phyloP scores from a whole-genome alignment of 768 basidiomycete species.

The Suillus subluteus region DNA sequence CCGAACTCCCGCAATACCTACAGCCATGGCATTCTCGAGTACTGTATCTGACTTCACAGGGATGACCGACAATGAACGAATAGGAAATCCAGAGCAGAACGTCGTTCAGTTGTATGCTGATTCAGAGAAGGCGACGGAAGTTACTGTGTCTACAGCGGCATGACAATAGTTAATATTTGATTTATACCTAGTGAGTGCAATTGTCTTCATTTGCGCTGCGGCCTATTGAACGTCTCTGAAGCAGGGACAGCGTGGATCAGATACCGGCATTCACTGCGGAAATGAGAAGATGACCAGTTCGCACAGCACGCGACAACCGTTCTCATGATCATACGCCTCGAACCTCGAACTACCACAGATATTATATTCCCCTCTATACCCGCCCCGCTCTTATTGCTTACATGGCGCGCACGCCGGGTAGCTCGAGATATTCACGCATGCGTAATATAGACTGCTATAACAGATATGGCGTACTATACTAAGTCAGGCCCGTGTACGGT shows the following conservation, averaged over 20 bases:
- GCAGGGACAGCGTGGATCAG: neutral
- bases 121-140: neutral
- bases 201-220: neutral
- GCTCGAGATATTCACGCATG: neutral
- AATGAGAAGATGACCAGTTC: neutral
- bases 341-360: neutral
- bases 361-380: neutral
- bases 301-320: neutral
- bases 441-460: neutral
- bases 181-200: neutral
- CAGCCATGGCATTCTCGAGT: neutral
- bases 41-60: neutral
- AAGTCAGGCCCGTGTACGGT: neutral
- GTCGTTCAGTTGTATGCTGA: neutral
- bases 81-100: neutral
- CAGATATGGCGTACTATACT: neutral
- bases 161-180: neutral
- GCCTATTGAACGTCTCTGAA: neutral
- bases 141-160: no score
- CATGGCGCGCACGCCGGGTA: neutral
- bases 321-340: neutral
- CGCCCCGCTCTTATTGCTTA: neutral
- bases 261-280: neutral
- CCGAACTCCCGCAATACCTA: neutral
- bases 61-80: neutral